Evolutionary conservation across 2,329 filamentous ascomycete genomes (phyloP).

Genomic region (Fonsecaea monophora): DNA sequence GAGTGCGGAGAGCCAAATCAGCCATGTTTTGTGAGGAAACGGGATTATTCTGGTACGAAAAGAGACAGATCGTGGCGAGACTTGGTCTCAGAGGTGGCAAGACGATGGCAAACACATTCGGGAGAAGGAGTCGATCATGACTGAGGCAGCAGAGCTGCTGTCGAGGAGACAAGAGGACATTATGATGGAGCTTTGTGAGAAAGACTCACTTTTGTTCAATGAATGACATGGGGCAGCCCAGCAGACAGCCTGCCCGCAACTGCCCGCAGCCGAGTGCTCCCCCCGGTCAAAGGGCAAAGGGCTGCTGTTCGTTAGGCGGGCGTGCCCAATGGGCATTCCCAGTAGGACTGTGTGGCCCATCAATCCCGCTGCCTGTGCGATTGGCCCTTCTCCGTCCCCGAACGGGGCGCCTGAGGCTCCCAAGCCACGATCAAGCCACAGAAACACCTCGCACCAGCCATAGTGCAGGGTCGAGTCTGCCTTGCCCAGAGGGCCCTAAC

Average conservation of each 20-base stretch:
- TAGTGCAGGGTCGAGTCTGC: slow-evolving; percentile 25
- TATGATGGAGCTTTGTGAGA: slow-evolving; percentile 29
- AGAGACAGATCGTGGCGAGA: slow-evolving; percentile 24
- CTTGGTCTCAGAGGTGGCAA: slow-evolving; percentile 22
- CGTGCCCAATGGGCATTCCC: not conserved
- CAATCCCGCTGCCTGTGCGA: not conserved
- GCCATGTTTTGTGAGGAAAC: slow-evolving; percentile 25
- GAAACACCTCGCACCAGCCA: slow-evolving; percentile 17
- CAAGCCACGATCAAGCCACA: slow-evolving; percentile 21
- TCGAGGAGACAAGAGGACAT: slow-evolving; percentile 20
- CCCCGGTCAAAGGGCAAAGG: not conserved
- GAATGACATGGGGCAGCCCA: slow-evolving; percentile 22
- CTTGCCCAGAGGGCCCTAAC: slow-evolving; percentile 17
- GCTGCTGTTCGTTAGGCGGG: not conserved
- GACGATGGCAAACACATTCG: slow-evolving; percentile 15
- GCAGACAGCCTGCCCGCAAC: not conserved
- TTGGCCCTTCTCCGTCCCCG: slow-evolving; percentile 10
- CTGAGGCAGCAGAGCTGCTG: slow-evolving; percentile 32
- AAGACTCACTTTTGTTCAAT: slow-evolving; percentile 37
- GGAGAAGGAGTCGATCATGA: slow-evolving; percentile 15
- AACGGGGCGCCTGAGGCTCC: slow-evolving; percentile 19
- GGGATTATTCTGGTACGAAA: not conserved
- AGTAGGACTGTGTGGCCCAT: not conserved
- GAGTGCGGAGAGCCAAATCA: slow-evolving; percentile 24
- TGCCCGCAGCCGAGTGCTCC: slow-evolving; percentile 2